Evolutionary conservation across 148 eudicot species (phyloP).

Genomic region (Cornus suecica): DNA sequence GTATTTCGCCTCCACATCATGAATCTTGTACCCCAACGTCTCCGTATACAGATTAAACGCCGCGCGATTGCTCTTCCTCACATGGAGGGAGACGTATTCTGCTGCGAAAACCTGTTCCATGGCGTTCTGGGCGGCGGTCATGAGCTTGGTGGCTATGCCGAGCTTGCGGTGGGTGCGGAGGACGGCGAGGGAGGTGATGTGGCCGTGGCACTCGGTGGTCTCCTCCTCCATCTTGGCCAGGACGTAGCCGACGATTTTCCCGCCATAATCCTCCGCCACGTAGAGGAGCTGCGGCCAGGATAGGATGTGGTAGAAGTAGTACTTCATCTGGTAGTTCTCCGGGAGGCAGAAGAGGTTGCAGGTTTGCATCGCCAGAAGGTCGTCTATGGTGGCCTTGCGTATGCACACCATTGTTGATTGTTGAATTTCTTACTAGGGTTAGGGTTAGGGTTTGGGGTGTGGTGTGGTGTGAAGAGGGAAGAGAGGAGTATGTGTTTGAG

Average conservation of each 20-base stretch:
- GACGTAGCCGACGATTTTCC: constrained; percentile 82
- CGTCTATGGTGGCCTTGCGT: constrained; percentile 79
- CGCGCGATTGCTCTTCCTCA: constrained; percentile 86
- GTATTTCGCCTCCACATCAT: constrained; percentile 87
- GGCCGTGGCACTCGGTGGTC: constrained; percentile 84
- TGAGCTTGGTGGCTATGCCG: constrained; percentile 89
- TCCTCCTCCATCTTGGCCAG: constrained; percentile 95
- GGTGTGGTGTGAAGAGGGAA: neutral
- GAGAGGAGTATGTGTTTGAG: neutral
- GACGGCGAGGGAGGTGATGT: constrained; percentile 87
- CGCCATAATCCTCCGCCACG: constrained; percentile 88
- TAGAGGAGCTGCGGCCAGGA: constrained; percentile 93
- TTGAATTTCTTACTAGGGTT: constrained; percentile 16
- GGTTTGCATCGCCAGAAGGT: constrained; percentile 83
- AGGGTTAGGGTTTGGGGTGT: constrained; percentile 18
- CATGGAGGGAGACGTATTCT: constrained; percentile 81
- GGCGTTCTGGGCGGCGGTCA: constrained; percentile 91
- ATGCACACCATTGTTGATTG: constrained; percentile 74
- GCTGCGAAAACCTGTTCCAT: constrained; percentile 75
- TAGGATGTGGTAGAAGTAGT: constrained; percentile 88
- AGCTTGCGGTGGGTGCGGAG: constrained; percentile 82
- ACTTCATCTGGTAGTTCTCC: constrained; percentile 94
- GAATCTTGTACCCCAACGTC: constrained; percentile 79
- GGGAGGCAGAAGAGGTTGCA: constrained; percentile 86
- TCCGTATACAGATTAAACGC: constrained; percentile 77